Conservation (phyloP, 306 rosid species). For the Casuarina equisetifolia region DNA sequence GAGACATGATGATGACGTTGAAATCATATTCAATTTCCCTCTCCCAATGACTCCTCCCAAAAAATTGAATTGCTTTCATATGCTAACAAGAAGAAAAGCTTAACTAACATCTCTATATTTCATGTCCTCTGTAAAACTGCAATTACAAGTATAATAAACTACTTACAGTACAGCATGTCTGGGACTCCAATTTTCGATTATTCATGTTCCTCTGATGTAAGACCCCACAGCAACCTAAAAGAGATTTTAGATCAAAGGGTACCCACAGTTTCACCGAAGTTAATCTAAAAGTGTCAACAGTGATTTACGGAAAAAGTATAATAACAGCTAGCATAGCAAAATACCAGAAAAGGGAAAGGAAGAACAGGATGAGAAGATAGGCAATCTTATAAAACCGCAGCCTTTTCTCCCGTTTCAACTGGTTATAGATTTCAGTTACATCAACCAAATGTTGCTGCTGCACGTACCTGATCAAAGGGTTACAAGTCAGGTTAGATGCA, state of each 20-base stretch:
- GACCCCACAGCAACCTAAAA: conserved; percentile 65
- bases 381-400: conserved; percentile 54
- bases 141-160: conserved; percentile 30
- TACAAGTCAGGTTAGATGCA: conserved; percentile 23
- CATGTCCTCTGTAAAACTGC: neutral
- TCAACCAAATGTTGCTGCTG: conserved; percentile 56
- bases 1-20: neutral
- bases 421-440: conserved; percentile 87
- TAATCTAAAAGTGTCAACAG: conserved; percentile 17
- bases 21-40: neutral
- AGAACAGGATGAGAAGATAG: conserved; percentile 45
- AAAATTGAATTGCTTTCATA: neutral
- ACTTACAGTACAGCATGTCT: conserved; percentile 37
- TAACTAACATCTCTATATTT: neutral
- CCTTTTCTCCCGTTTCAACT: conserved; percentile 72
- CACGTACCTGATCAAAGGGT: conserved; percentile 55
- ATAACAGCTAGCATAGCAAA: conserved; percentile 7
- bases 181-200: conserved; percentile 26
- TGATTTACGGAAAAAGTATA: neutral
- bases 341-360: conserved; percentile 66
- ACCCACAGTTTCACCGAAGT: conserved; percentile 19
- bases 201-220: conserved; percentile 40
- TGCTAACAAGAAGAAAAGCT: neutral
- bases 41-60: neutral
- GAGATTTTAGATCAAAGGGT: conserved; percentile 21